phyloP scores from a whole-genome alignment of 805 yeast genomes.

The Wickerhamomyces bovis region DNA sequence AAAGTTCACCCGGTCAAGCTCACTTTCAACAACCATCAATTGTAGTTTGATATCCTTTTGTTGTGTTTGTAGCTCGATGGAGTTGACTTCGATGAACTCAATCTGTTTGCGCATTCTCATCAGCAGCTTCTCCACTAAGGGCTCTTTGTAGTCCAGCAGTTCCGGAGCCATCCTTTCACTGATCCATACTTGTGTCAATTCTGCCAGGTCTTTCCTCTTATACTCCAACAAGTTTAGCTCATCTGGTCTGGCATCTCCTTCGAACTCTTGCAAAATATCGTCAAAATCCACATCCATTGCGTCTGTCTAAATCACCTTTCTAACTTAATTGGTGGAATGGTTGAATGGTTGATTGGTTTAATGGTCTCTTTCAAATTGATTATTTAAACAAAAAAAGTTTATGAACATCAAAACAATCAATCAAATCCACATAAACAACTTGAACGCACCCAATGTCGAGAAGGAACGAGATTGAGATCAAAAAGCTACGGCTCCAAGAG shows the following conservation, averaged over 20 bases:
- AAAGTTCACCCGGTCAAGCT: slow-evolving; percentile 80
- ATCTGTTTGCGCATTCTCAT: slow-evolving; percentile 60
- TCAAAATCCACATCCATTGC: slow-evolving; percentile 39
- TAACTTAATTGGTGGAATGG: no score
- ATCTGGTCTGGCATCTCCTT: slow-evolving; percentile 35
- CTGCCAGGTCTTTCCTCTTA: slow-evolving; percentile 33
- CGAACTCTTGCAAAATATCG: slow-evolving; percentile 65
- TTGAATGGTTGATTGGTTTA: no score
- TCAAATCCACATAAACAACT: background rate
- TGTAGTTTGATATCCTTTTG: slow-evolving; percentile 69
- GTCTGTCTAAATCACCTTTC: no score
- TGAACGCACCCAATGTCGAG: slow-evolving; percentile 18
- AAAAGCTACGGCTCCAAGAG: slow-evolving; percentile 43
- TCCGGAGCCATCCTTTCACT: slow-evolving; percentile 86
- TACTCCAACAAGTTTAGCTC: slow-evolving; percentile 15
- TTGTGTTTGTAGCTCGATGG: slow-evolving; percentile 64
- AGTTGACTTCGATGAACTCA: slow-evolving; percentile 69
- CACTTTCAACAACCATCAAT: slow-evolving; percentile 83
- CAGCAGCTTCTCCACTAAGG: slow-evolving; percentile 51
- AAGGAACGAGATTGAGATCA: slow-evolving; percentile 44
- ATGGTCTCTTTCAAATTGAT: no score
- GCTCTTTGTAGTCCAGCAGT: slow-evolving; percentile 65
- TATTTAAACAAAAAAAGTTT: no score
- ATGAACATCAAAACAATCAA: background rate
- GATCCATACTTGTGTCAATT: slow-evolving; percentile 63